Percentiles rank a stretch among this genome's conserved stretches.
phyloP scores from a whole-genome alignment of 148 eudicot species.

The Limonium bicolor region DNA sequence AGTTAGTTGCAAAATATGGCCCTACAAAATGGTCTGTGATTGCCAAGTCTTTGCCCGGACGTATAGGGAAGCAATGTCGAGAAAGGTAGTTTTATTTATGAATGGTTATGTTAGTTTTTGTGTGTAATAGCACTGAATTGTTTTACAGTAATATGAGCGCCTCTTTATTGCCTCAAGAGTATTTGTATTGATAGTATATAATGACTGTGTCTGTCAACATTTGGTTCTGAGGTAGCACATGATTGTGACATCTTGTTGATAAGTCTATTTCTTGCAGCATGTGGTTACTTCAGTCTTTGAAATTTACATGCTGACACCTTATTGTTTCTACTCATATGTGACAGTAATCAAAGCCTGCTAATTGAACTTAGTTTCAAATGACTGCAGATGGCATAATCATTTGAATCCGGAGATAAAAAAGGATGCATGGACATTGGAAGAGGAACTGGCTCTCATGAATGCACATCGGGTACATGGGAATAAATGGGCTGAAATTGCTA shows the following conservation, averaged over 20 bases:
- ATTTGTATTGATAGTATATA: too few species aligned
- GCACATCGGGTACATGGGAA: slow-evolving; percentile 59
- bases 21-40: slow-evolving; percentile 74
- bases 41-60: slow-evolving; percentile 65
- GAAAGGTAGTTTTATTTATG: slow-evolving; percentile 37
- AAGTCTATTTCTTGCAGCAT: too few species aligned
- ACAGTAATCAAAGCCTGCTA: background rate
- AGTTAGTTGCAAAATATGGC: slow-evolving; percentile 54
- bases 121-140: too few species aligned
- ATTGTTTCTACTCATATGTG: background rate
- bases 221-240: too few species aligned
- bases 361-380: background rate
- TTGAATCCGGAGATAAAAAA: slow-evolving; percentile 61
- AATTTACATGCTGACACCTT: background rate
- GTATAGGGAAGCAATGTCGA: slow-evolving; percentile 82
- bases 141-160: too few species aligned
- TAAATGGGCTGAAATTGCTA: slow-evolving; percentile 84
- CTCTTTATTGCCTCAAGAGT: too few species aligned
- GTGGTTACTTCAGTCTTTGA: background rate
- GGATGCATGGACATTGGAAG: slow-evolving; percentile 63
- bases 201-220: too few species aligned
- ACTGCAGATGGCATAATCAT: slow-evolving; percentile 79
- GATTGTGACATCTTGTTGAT: too few species aligned
- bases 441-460: slow-evolving; percentile 48
- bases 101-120: background rate